Conservation (phyloP, 441 rosid genomes). For the Arabidopsis hybrid region DNA sequence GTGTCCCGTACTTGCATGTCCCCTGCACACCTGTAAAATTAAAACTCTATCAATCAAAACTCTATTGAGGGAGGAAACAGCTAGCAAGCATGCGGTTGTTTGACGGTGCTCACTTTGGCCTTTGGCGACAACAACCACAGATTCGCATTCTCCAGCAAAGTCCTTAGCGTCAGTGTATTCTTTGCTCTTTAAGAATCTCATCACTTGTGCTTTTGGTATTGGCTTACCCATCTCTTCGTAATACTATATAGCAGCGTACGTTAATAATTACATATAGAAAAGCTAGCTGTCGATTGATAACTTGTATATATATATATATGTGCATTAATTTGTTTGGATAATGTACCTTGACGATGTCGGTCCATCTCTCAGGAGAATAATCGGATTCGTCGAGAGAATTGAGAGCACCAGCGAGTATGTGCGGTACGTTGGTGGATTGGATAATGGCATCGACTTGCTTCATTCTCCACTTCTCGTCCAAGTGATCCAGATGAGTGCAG, state of each 20-base stretch:
- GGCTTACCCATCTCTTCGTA: conserved; percentile 98
- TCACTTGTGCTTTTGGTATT: conserved; percentile 81
- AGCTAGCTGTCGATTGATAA: no score
- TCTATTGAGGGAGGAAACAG: background rate
- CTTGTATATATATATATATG: background rate
- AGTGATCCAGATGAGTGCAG: conserved; percentile 92
- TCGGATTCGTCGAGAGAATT: conserved; percentile 86
- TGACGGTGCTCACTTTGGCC: conserved; percentile 74
- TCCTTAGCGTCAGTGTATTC: conserved; percentile 87
- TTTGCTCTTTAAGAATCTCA: conserved; percentile 78
- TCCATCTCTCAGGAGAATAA: conserved; percentile 89
- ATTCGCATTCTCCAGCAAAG: conserved; percentile 86
- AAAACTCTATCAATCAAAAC: background rate
- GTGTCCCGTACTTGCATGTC: conserved; percentile 94
- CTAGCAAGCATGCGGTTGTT: background rate
- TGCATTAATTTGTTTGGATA: background rate
- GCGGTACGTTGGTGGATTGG: conserved; percentile 64
- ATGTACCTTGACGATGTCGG: conserved; percentile 78
- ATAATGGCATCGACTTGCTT: conserved; percentile 85
- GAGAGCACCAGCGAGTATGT: conserved; percentile 91
- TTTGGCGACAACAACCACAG: conserved; percentile 89
- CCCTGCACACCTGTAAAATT: conserved; percentile 81
- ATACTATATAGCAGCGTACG: conserved; percentile 47
- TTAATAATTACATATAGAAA: background rate
- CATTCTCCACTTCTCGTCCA: conserved; percentile 94